Conservation (phyloP, 192 early-diverging fungal species). For the Backusella luteola region DNA sequence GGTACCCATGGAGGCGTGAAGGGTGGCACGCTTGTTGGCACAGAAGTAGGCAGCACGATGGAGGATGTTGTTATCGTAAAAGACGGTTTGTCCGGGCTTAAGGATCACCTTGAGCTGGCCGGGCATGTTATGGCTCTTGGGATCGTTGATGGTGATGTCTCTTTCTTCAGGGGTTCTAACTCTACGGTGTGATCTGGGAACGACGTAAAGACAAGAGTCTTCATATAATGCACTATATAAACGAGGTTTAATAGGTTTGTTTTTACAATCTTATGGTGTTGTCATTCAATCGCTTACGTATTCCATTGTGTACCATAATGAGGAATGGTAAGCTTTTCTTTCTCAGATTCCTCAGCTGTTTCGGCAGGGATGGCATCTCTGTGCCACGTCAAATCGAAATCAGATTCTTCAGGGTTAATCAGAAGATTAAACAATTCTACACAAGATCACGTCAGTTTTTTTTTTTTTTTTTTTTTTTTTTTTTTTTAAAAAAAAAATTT, state of each 20-base stretch:
- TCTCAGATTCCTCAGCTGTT: slow-evolving; percentile 36
- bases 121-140: slow-evolving; percentile 44
- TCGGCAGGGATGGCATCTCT: slow-evolving; percentile 40
- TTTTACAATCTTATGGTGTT: background rate
- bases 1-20: slow-evolving; percentile 50
- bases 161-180: slow-evolving; percentile 43
- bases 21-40: slow-evolving; percentile 40
- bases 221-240: slow-evolving; percentile 43
- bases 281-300: slow-evolving; percentile 19
- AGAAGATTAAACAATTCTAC: slow-evolving; percentile 49
- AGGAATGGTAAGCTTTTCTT: slow-evolving; percentile 36
- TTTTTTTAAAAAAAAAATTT: background rate
- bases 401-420: slow-evolving; percentile 41
- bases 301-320: slow-evolving; percentile 53
- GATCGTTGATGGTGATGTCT: slow-evolving; percentile 43
- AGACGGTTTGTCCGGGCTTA: slow-evolving; percentile 50
- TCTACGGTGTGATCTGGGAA: slow-evolving; percentile 45
- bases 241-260: background rate
- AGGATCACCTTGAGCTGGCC: slow-evolving; percentile 34
- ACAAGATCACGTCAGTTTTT: background rate
- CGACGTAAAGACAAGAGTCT: slow-evolving; percentile 44
- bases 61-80: slow-evolving; percentile 54
- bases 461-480: slow-evolving; percentile 15
- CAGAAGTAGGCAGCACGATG: slow-evolving; percentile 45
- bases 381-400: slow-evolving; percentile 50